Conservation (phyloP, 768 basidiomycete genomes). For the Epithele typhae region DNA sequence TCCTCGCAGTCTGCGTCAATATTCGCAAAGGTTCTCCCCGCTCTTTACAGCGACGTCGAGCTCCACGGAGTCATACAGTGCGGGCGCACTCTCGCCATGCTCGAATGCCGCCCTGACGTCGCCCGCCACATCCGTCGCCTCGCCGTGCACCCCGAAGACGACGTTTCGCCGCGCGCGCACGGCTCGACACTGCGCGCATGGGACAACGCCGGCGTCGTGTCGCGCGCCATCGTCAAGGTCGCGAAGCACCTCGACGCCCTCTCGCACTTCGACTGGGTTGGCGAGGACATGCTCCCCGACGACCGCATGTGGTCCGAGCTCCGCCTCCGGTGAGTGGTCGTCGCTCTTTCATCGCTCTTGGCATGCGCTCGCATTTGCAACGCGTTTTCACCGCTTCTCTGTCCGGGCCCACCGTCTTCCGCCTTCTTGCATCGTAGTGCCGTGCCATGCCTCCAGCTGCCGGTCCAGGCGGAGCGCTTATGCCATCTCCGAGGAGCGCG, state of each 20-base stretch:
- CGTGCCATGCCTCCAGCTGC: too few species aligned
- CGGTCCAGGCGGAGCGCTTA: neutral
- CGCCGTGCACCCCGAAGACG: conserved; percentile 37
- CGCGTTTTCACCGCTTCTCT: neutral
- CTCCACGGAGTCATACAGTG: conserved; percentile 59
- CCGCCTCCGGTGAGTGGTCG: conserved; percentile 50
- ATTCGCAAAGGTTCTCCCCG: conserved; percentile 47
- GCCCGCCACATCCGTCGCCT: conserved; percentile 68
- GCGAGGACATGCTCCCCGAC: conserved; percentile 51
- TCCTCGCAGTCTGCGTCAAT: conserved; percentile 47
- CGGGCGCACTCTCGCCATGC: conserved; percentile 60
- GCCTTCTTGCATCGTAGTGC: too few species aligned
- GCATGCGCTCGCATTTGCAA: too few species aligned
- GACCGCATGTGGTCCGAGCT: conserved; percentile 81
- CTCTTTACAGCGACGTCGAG: conserved; percentile 56
- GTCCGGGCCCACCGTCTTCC: too few species aligned
- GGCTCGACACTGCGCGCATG: conserved; percentile 15
- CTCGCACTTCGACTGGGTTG: conserved; percentile 66
- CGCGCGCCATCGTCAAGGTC: conserved; percentile 46
- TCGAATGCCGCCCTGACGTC: conserved; percentile 45
- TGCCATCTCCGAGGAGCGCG: too few species aligned
- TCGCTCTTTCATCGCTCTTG: too few species aligned
- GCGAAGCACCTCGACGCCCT: conserved; percentile 59
- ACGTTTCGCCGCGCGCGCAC: neutral
- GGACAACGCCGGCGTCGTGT: conserved; percentile 34